These are phyloP conservation scores for Cercospora sp. DNA, from an alignment of 2,329 filamentous ascomycete species.

Conservation along the genomic window DNA sequence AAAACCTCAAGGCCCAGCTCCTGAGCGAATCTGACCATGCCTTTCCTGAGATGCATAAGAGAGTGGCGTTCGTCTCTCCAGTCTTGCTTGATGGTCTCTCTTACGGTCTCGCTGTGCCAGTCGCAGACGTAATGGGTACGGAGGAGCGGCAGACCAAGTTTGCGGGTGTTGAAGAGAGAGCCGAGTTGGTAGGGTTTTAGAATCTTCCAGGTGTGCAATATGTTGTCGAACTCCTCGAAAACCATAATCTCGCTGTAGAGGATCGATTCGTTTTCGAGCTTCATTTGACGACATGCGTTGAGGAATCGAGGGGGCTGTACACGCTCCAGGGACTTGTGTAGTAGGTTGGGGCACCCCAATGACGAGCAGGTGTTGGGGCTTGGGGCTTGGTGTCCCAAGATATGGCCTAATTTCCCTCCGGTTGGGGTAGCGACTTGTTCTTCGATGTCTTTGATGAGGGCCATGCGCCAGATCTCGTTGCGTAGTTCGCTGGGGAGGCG, in stretches of 20 bases:
- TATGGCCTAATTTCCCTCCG: neutral
- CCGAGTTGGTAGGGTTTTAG: neutral
- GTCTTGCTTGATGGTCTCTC: too few species aligned
- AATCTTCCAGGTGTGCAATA: neutral
- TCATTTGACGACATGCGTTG: neutral
- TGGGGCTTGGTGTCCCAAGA: too few species aligned
- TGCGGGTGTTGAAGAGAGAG: neutral
- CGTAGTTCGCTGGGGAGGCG: neutral
- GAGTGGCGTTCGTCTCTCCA: neutral
- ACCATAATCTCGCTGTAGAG: neutral
- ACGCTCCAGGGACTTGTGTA: neutral
- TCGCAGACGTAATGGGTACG: too few species aligned
- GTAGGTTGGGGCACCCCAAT: neutral
- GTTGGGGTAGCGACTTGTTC: neutral
- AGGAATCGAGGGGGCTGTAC: neutral
- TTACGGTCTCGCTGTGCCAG: too few species aligned
- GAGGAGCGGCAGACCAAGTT: neutral
- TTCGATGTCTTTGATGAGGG: neutral
- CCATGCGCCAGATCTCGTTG: neutral
- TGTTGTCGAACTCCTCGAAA: neutral
- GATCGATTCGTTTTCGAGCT: neutral
- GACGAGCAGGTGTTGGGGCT: neutral
- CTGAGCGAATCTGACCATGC: neutral
- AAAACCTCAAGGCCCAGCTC: neutral
- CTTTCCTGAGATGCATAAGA: neutral